Evolutionary conservation across 257 asterid genomes (phyloP), one percentile per base, ranked within the genome.

Genomic region (Salvia hispanica): DNA sequence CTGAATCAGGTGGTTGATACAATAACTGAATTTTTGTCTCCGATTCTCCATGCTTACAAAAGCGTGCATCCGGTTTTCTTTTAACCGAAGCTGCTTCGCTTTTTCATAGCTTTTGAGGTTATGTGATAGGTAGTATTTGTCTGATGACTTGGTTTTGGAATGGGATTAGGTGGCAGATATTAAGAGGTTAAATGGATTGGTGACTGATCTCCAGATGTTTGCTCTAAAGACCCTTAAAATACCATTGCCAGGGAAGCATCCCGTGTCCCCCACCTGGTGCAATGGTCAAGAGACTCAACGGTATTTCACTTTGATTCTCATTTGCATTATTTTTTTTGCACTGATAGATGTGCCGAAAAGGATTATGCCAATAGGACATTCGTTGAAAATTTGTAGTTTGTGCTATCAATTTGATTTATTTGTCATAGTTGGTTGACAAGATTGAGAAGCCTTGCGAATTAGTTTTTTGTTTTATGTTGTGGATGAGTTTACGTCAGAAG

Each of bases 161-260:
- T 77, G 62, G 72, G 56, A 15, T 58, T 25, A 91, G 98, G 96
- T 91, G 71, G 84, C 95, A 10, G 98, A 91, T 74, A 81, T 91
- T 69, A 91, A 87, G 83, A 85, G 83, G 80, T 75, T 87, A 58
- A 89, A 91, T 71, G 96, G 96, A 21, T 82, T 91, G 81, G 92
- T 84, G 58, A 82, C 96, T 7, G 95, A 91, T 82, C 85, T 83
- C 55, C 96, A 91, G 76, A 91, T 91, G 96, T 91, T 89, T 80
- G 98, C 96, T 58, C 79, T 85, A 36, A 89, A 83, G 84, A 84
- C 89, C 8, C 90, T 91, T 66, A 81, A 76, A 63, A 91, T 91
- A 76, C 98, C 98, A 0, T 80, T 82, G 70, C 96, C 96, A 0
- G 95, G 98, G 73, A 81, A 92, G 77, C 96, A 91, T 75, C 94